Conservation (phyloP, 495 filamentous ascomycete genomes). For the Penicillium verhagenii region DNA sequence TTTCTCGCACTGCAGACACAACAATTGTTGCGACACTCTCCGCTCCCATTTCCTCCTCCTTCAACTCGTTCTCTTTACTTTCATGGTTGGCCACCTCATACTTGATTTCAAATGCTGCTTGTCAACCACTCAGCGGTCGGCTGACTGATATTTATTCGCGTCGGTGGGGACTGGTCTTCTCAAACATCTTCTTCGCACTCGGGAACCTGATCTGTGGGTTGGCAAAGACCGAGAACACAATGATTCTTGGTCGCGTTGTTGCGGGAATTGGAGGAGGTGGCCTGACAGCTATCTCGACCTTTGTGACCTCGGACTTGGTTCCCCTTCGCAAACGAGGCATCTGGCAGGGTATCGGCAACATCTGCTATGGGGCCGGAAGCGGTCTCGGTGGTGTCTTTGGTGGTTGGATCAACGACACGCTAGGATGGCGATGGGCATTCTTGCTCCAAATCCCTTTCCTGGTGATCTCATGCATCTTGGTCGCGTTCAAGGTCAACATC, state of each 20-base stretch:
- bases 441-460: conserved; percentile 71
- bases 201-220: conserved; percentile 88
- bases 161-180: conserved; percentile 72
- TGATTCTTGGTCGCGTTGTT: conserved; percentile 77
- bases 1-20: conserved; percentile 50
- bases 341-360: conserved; percentile 84
- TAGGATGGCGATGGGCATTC: conserved; percentile 78
- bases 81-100: conserved; percentile 92
- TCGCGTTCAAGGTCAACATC: conserved; percentile 65
- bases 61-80: conserved; percentile 76
- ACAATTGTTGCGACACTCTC: conserved; percentile 86
- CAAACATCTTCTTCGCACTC: conserved; percentile 73
- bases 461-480: conserved; percentile 63
- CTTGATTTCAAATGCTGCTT: conserved; percentile 85
- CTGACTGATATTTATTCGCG: conserved; percentile 88
- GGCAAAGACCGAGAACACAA: conserved; percentile 63
- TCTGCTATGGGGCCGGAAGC: conserved; percentile 72
- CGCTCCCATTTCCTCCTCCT: conserved; percentile 81
- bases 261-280: conserved; percentile 87
- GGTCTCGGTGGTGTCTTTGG: conserved; percentile 62
- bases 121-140: conserved; percentile 80
- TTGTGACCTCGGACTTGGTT: conserved; percentile 78
- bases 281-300: conserved; percentile 76
- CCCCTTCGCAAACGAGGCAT: conserved; percentile 79
- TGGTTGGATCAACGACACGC: conserved; percentile 74